A percentile compares a stretch with the other conserved stretches of the same genome.
Evolutionary conservation across 495 filamentous ascomycete genomes (phyloP).

Genomic region (Hypoxylon fuscum): DNA sequence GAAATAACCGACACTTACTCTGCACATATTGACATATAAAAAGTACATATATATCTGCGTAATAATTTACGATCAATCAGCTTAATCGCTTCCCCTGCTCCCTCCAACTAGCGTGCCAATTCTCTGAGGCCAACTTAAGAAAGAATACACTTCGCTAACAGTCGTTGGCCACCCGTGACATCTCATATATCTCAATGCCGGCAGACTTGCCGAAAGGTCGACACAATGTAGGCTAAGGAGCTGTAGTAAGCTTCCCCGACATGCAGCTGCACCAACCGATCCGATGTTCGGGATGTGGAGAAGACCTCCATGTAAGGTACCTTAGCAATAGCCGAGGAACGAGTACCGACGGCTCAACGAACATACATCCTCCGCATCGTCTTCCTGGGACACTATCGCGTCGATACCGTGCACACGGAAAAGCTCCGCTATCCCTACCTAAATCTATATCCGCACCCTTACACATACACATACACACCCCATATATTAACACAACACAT

Average conservation of each 20-base stretch:
- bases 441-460: too few species aligned
- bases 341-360: too few species aligned
- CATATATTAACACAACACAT: too few species aligned
- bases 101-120: too few species aligned
- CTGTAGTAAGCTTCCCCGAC: slow-evolving; percentile 14
- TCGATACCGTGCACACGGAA: too few species aligned
- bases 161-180: neutral
- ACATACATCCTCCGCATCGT: too few species aligned
- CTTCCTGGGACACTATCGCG: too few species aligned
- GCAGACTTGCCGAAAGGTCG: slow-evolving; percentile 24
- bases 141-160: neutral
- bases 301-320: neutral
- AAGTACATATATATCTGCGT: slow-evolving; percentile 3
- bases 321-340: neutral
- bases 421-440: too few species aligned
- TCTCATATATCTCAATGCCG: slow-evolving; percentile 11
- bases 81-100: too few species aligned
- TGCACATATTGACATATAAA: slow-evolving; percentile 25
- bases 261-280: slow-evolving; percentile 13
- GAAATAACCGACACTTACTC: neutral
- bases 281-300: slow-evolving; percentile 43
- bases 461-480: too few species aligned
- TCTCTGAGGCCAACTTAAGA: too few species aligned
- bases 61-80: too few species aligned
- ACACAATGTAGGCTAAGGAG: slow-evolving; percentile 16